Conservation (phyloP, 192 early-diverging fungal genomes). For the Kappamyces sp. region DNA sequence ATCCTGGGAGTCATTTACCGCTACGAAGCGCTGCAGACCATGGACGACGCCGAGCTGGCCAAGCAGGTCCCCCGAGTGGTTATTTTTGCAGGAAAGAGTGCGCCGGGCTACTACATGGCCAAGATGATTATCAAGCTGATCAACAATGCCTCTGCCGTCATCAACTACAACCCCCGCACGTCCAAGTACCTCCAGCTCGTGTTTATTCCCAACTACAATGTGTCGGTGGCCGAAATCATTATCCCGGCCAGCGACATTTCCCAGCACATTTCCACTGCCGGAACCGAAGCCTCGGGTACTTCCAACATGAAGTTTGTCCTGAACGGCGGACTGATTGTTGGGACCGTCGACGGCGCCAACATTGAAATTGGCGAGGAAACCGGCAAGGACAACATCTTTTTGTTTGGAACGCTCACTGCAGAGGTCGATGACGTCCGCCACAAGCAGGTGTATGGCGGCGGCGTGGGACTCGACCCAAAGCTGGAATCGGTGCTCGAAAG, state of each 20-base stretch:
- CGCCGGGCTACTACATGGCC: constrained; percentile 97
- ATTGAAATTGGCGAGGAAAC: constrained; percentile 98
- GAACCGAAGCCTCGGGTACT: constrained; percentile 97
- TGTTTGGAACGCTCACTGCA: constrained; percentile 88
- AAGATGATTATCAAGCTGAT: constrained; percentile 99
- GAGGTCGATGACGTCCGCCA: constrained; percentile 94
- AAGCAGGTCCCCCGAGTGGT: constrained; percentile 78
- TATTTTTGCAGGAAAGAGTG: constrained; percentile 95
- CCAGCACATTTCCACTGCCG: constrained; percentile 99
- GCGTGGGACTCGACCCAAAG: constrained; percentile 67
- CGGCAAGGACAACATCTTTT: constrained; percentile 95
- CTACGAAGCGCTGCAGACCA: constrained; percentile 76
- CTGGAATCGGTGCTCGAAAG: constrained; percentile 74
- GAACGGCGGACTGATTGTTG: constrained; percentile 96
- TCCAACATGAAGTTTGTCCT: constrained; percentile 99
- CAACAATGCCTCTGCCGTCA: constrained; percentile 81
- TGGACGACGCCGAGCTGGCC: constrained; percentile 61
- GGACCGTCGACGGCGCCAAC: constrained; percentile 97
- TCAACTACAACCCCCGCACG: constrained; percentile 82
- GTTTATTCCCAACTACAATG: constrained; percentile 98
- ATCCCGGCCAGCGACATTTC: constrained; percentile 98
- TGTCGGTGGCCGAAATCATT: constrained; percentile 92
- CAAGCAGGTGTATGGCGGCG: constrained; percentile 64
- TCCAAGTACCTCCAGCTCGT: constrained; percentile 75
- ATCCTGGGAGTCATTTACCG: constrained; percentile 92